Conservation (phyloP, 768 basidiomycete genomes). For the Rhizopogon sp. region DNA sequence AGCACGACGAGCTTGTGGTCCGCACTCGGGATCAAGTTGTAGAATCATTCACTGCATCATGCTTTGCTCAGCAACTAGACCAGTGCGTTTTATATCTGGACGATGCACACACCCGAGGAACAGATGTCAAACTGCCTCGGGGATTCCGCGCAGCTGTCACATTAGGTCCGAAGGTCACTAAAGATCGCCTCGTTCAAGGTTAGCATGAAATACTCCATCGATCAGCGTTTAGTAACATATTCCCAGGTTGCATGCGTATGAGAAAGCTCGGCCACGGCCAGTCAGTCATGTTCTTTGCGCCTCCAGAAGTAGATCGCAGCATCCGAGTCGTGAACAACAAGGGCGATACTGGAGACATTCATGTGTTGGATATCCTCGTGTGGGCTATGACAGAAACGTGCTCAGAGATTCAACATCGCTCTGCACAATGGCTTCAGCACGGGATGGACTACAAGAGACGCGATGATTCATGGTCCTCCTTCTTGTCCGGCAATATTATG, state of each 20-base stretch:
- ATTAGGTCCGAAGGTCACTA: no score
- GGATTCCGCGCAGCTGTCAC: no score
- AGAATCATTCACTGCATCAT: no score
- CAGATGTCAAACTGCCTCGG: no score
- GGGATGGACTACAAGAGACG: constrained; percentile 30
- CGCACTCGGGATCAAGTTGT: no score
- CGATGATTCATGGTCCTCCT: constrained; percentile 12
- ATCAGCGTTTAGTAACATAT: not conserved
- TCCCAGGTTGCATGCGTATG: constrained; percentile 52
- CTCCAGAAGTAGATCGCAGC: constrained; percentile 34
- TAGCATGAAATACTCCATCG: no score
- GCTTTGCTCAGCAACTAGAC: no score
- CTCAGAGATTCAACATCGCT: constrained; percentile 29
- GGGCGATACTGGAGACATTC: not conserved
- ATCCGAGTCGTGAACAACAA: constrained; percentile 29
- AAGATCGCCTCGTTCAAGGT: no score
- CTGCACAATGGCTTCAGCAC: constrained; percentile 39
- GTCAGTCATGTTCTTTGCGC: constrained; percentile 44
- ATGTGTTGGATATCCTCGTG: constrained; percentile 31
- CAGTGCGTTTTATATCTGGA: no score
- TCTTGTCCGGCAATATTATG: constrained; percentile 5
- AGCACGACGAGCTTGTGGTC: no score
- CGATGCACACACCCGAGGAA: no score
- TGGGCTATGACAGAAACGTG: constrained; percentile 45
- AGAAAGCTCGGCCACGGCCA: constrained; percentile 43